Percentiles rank a stretch among this genome's conserved stretches.
phyloP scores from a whole-genome alignment of 164 flowering plant genomes.

The Hamamelis virginiana region DNA sequence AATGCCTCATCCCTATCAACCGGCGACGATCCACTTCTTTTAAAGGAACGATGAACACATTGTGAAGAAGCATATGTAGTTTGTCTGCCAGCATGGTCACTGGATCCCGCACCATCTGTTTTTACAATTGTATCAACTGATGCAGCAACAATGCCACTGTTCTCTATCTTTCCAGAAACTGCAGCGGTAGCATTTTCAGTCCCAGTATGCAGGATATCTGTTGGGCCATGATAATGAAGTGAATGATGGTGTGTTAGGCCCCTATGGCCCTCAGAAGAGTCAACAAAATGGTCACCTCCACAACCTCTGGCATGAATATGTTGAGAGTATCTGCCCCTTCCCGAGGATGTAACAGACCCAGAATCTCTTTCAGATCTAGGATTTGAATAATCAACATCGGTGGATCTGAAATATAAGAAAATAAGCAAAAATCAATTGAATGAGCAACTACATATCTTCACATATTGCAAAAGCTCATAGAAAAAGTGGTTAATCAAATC shows the following conservation, averaged over 20 bases:
- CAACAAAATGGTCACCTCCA: constrained; percentile 25
- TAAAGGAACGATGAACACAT: constrained; percentile 19
- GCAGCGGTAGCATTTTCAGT: constrained; percentile 23
- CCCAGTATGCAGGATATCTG: constrained; percentile 17
- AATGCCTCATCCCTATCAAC: constrained; percentile 33
- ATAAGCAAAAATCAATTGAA: neutral
- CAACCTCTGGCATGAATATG: constrained; percentile 31
- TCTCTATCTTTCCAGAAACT: constrained; percentile 27
- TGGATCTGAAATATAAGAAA: constrained; percentile 28
- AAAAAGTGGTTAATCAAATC: neutral
- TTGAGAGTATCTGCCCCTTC: constrained; percentile 26
- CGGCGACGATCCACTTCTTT: constrained; percentile 41
- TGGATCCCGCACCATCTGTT: constrained; percentile 20
- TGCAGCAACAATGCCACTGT: constrained; percentile 28
- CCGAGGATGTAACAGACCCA: constrained; percentile 23
- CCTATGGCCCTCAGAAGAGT: constrained; percentile 29
- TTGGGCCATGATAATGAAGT: constrained; percentile 24
- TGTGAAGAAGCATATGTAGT: constrained; percentile 27
- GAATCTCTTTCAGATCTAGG: constrained; percentile 24
- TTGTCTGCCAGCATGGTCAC: constrained; percentile 24
- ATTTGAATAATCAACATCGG: constrained; percentile 18
- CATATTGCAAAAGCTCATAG: neutral
- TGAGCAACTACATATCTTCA: neutral
- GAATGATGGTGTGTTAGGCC: constrained; percentile 27
- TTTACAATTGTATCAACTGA: constrained; percentile 28